Conservation (phyloP, 139 green algal species). For the Tetradesmus lagerheimii region DNA sequence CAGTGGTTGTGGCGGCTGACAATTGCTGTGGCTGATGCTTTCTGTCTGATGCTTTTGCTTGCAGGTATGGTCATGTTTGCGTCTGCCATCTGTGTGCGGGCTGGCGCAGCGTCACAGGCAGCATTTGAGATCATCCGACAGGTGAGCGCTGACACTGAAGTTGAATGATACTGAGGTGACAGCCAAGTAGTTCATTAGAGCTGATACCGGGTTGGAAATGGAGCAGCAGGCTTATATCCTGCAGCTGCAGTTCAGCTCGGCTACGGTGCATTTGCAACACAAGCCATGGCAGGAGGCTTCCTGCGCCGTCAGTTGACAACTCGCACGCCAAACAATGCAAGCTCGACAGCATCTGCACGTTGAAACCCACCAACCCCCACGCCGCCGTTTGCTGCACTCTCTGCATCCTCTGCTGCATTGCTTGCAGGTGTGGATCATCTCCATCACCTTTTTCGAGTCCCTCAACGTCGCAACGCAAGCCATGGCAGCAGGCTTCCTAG, state of each 20-base stretch:
- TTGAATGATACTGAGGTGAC: no score
- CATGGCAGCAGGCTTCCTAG: conserved; percentile 68
- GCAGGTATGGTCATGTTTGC: conserved; percentile 71
- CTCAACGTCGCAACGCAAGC: conserved; percentile 75
- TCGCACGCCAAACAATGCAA: no score
- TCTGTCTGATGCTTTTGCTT: conserved; percentile 8
- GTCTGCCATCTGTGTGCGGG: conserved; percentile 56
- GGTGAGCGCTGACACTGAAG: no score
- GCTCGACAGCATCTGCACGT: no score
- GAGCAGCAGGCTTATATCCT: no score
- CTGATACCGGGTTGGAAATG: no score
- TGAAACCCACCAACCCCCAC: no score
- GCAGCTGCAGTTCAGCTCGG: conserved; percentile 51
- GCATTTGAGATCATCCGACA: conserved; percentile 70
- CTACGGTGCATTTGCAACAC: conserved; percentile 70
- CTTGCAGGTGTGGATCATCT: conserved; percentile 48
- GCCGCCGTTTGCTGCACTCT: no score
- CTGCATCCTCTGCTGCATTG: no score
- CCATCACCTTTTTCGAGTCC: conserved; percentile 76
- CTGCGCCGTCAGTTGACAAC: conserved; percentile 67
- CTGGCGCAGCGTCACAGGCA: conserved; percentile 61
- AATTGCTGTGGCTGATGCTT: not conserved
- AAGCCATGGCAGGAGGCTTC: conserved; percentile 67
- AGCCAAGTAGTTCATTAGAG: no score
- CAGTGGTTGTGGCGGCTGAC: no score